Conservation (phyloP, 129 eudicot species). For the Helianthus annuus region HanXRQr2.0-SUNRISE NC_035435.2:160167080-160167579, state of each 20-base stretch:
- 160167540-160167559: constrained; percentile 20
- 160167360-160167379: constrained; percentile 87
- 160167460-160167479: constrained; percentile 38
- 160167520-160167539: constrained; percentile 14
- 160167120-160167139: constrained; percentile 32
- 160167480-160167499: constrained; percentile 76
- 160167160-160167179: constrained; percentile 38
- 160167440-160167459: constrained; percentile 26
- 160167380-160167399: constrained; percentile 65
- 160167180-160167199: neutral
- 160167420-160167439: constrained; percentile 42
- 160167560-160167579: constrained; percentile 26
- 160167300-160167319: constrained; percentile 87
- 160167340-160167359: constrained; percentile 84
- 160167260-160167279: constrained; percentile 96
- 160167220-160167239: constrained; percentile 86
- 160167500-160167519: constrained; percentile 47
- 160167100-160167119: constrained; percentile 47
- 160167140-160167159: constrained; percentile 35
- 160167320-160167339: constrained; percentile 93
- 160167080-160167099: constrained; percentile 63
- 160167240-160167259: constrained; percentile 89
- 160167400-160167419: constrained; percentile 61
- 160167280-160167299: constrained; percentile 88
- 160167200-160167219: constrained; percentile 58